Evolutionary conservation across 257 asterid species (phyloP).

Genomic region (Petunia axillaris): DNA sequence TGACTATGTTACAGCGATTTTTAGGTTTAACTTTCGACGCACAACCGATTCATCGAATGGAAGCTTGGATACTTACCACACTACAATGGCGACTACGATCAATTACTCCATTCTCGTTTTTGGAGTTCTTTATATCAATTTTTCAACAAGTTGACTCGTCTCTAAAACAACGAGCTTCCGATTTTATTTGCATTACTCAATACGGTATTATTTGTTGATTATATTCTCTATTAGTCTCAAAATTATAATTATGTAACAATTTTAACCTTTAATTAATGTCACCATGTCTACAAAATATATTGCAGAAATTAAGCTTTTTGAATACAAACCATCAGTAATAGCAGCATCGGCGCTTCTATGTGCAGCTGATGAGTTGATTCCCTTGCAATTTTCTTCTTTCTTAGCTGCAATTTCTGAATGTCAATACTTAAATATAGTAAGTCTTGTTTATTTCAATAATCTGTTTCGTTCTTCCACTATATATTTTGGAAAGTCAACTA

Average conservation of each 20-base stretch:
- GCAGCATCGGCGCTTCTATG: constrained; percentile 65
- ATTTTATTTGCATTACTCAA: constrained; percentile 48
- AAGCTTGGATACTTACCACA: constrained; percentile 47
- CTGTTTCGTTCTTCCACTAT: background rate
- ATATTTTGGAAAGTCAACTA: background rate
- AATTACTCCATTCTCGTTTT: constrained; percentile 66
- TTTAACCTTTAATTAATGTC: background rate
- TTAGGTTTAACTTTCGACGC: constrained; percentile 44
- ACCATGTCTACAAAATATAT: background rate
- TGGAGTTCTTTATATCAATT: constrained; percentile 46
- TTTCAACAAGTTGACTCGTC: constrained; percentile 37
- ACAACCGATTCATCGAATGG: constrained; percentile 55
- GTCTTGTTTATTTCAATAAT: background rate
- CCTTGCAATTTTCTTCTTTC: constrained; percentile 40
- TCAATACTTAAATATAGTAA: constrained; percentile 46
- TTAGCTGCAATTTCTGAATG: constrained; percentile 37
- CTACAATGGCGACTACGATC: constrained; percentile 67
- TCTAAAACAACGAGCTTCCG: constrained; percentile 42
- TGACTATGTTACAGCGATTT: constrained; percentile 47
- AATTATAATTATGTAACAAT: background rate
- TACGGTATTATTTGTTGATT: constrained; percentile 38
- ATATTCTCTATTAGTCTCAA: background rate
- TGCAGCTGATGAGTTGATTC: constrained; percentile 47
- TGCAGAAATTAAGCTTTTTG: constrained; percentile 49
- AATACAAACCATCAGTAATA: constrained; percentile 53